Percentiles rank a stretch among this genome's conserved stretches.
phyloP scores from a whole-genome alignment of 805 yeast species.

The Dipodascopsis tothii region DNA sequence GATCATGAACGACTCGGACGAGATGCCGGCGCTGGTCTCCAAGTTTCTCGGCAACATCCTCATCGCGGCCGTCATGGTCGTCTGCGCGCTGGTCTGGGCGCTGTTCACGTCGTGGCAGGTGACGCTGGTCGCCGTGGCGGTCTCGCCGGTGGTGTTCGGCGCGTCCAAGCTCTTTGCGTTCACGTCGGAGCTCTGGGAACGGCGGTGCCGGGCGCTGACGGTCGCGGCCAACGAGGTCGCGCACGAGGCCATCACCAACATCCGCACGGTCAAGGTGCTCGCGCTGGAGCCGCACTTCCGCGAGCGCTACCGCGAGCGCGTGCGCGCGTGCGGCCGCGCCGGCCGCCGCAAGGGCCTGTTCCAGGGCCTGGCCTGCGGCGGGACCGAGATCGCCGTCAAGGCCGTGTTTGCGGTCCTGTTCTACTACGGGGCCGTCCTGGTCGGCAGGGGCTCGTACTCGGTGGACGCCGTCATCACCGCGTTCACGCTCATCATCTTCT shows the following conservation, averaged over 20 bases:
- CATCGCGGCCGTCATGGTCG: slow-evolving; percentile 47
- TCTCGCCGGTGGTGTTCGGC: slow-evolving; percentile 56
- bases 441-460: slow-evolving; percentile 50
- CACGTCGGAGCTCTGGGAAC: slow-evolving; percentile 49
- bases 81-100: slow-evolving; percentile 71
- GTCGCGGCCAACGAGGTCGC: slow-evolving; percentile 46
- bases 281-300: slow-evolving; percentile 46
- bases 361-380: slow-evolving; percentile 21
- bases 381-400: slow-evolving; percentile 37
- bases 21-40: slow-evolving; percentile 57
- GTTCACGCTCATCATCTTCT: slow-evolving; percentile 62
- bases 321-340: slow-evolving; percentile 7
- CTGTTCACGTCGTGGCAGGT: slow-evolving; percentile 75
- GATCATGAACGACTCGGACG: slow-evolving; percentile 74
- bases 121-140: slow-evolving; percentile 70
- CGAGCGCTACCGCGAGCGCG: slow-evolving; percentile 29
- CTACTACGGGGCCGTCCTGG: slow-evolving; percentile 72
- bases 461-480: slow-evolving; percentile 58
- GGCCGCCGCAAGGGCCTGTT: slow-evolving; percentile 25
- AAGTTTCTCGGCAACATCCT: slow-evolving; percentile 51
- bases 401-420: slow-evolving; percentile 60
- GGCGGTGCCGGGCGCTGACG: slow-evolving; percentile 48
- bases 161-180: slow-evolving; percentile 48
- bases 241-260: slow-evolving; percentile 30
- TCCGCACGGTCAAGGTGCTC: slow-evolving; percentile 57